A percentile compares a stretch with the other conserved stretches of the same genome.
Evolutionary conservation across 2,329 filamentous ascomycete species (phyloP).

Genomic region (Stachybotrys echinatus): DNA sequence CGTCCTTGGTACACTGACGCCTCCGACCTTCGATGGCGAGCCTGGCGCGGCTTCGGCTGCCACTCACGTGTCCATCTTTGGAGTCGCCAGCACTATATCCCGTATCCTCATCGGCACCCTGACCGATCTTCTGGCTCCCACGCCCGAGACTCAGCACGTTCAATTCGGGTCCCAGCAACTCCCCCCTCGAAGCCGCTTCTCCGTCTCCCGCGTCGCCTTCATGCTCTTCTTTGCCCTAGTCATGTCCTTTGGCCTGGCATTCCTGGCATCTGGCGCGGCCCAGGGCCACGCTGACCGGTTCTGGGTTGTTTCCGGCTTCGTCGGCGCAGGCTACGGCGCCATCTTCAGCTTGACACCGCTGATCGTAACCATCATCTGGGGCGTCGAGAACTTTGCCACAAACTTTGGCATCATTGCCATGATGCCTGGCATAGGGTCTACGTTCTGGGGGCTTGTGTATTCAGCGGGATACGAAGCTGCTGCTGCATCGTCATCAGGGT

Average conservation of each 20-base stretch:
- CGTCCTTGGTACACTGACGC: constrained; percentile 80
- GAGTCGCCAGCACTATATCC: constrained; percentile 77
- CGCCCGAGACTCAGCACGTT: constrained; percentile 53
- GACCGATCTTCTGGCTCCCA: constrained; percentile 78
- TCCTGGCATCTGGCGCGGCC: constrained; percentile 70
- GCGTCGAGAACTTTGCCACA: constrained; percentile 95
- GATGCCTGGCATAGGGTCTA: constrained; percentile 81
- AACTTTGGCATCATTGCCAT: constrained; percentile 97
- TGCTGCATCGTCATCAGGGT: constrained; percentile 34
- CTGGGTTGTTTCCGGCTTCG: constrained; percentile 75
- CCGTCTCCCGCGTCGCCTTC: constrained; percentile 73
- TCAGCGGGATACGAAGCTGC: constrained; percentile 71
- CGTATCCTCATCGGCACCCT: constrained; percentile 85
- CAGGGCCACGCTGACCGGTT: constrained; percentile 75
- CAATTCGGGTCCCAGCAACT: constrained; percentile 30
- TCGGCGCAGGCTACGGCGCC: constrained; percentile 90
- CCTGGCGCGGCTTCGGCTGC: constrained; percentile 56
- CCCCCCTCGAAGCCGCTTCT: constrained; percentile 35
- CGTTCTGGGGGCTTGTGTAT: constrained; percentile 89
- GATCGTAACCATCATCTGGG: constrained; percentile 96
- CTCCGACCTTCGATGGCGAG: constrained; percentile 40
- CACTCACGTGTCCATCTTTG: constrained; percentile 90
- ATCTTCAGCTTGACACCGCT: constrained; percentile 87
- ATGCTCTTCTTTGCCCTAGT: constrained; percentile 70
- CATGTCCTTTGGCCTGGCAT: constrained; percentile 69